A percentile compares a stretch with the other conserved stretches of the same genome.
Evolutionary conservation across 1,139 yeast genomes (phyloP).

Genomic region (Yamadazyma friedrichii): DNA sequence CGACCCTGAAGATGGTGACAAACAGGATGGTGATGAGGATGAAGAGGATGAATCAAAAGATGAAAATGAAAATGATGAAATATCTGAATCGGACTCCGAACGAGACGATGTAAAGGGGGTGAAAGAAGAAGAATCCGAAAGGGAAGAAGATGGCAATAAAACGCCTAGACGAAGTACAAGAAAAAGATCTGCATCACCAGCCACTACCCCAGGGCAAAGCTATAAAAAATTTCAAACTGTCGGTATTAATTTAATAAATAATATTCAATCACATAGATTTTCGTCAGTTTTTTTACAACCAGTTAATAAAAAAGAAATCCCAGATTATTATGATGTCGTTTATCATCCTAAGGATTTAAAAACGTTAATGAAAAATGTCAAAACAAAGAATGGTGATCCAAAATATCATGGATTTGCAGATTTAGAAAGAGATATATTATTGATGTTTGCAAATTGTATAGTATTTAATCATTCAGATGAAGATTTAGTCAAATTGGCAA

Average conservation of each 20-base stretch:
- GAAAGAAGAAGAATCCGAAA: conserved; percentile 7
- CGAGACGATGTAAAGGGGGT: conserved; percentile 4
- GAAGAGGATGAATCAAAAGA: conserved; percentile 1
- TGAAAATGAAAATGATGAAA: conserved; percentile 3
- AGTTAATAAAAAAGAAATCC: conserved; percentile 66
- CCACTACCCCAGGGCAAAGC: conserved; percentile 20
- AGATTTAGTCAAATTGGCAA: conserved; percentile 60
- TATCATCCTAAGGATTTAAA: conserved; percentile 68
- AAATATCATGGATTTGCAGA: conserved; percentile 56
- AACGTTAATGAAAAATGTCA: conserved; percentile 55
- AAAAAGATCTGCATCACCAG: conserved; percentile 23
- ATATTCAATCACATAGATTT: conserved; percentile 67
- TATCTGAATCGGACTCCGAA: conserved; percentile 2
- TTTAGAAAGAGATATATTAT: conserved; percentile 65
- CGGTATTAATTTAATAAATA: conserved; percentile 58
- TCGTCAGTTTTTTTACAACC: conserved; percentile 76
- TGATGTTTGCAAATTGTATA: conserved; percentile 81
- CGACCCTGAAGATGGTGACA: conserved; percentile 3
- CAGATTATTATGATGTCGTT: conserved; percentile 62
- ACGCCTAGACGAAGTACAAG: conserved; percentile 8
- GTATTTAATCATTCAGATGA: conserved; percentile 74
- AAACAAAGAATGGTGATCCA: conserved; percentile 39
- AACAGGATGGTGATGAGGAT: conserved; percentile 2
- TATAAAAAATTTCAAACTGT: conserved; percentile 53
- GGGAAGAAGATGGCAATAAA: conserved; percentile 6